Percentiles rank a stretch among this genome's conserved stretches.
phyloP scores from a whole-genome alignment of 371 early-diverging fungal genomes.

The Gilbertella persicaria region DNA sequence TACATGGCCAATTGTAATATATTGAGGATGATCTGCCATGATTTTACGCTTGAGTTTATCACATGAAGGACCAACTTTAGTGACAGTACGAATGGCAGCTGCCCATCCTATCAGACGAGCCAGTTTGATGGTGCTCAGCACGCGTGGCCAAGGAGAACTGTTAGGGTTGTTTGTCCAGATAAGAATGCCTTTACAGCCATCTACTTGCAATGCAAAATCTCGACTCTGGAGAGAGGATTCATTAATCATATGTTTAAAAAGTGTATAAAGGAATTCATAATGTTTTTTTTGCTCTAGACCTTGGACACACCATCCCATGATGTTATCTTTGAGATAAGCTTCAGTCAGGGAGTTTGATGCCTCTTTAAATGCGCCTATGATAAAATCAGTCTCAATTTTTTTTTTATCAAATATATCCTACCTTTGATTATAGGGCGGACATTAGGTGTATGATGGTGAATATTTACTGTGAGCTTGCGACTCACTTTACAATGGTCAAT shows the following conservation, averaged over 20 bases:
- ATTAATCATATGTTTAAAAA: constrained; percentile 41
- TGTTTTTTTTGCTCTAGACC: constrained; percentile 26
- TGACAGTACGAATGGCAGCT: constrained; percentile 31
- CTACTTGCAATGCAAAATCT: constrained; percentile 46
- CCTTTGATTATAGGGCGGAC: constrained; percentile 50
- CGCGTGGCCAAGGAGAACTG: constrained; percentile 33
- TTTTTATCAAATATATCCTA: constrained; percentile 3
- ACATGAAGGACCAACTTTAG: constrained; percentile 31
- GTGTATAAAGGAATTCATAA: constrained; percentile 29
- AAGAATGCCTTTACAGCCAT: constrained; percentile 49
- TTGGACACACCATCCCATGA: constrained; percentile 37
- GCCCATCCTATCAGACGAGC: constrained; percentile 40
- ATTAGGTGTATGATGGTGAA: constrained; percentile 30
- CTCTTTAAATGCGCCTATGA: constrained; percentile 48
- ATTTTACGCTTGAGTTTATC: constrained; percentile 38
- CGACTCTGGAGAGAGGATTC: constrained; percentile 34
- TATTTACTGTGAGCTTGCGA: constrained; percentile 41
- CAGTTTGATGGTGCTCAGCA: constrained; percentile 29
- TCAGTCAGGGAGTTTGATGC: constrained; percentile 45
- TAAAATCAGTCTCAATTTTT: neutral
- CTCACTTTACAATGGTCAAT: constrained; percentile 23
- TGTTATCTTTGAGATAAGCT: constrained; percentile 27
- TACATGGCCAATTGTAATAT: constrained; percentile 41
- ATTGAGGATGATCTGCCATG: constrained; percentile 28
- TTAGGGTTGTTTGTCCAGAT: constrained; percentile 38